Conservation (phyloP, 768 basidiomycete genomes). For the Suillus lakei region DNA sequence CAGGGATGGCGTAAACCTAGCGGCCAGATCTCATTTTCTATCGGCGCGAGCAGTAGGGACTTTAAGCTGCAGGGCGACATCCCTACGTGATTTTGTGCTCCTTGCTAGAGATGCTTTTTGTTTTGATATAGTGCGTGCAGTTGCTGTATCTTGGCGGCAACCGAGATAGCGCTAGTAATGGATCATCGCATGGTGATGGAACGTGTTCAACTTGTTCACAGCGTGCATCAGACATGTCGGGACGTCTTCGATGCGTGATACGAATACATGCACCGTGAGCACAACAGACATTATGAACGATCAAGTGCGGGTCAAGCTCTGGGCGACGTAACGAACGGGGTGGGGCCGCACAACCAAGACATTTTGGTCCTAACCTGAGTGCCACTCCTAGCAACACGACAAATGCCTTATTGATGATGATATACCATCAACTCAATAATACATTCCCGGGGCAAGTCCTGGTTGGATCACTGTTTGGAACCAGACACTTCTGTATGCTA, state of each 20-base stretch:
- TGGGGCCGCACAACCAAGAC: no score
- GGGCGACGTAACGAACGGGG: no score
- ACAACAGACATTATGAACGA: no score
- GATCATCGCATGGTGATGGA: no score
- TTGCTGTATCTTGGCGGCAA: slow-evolving; percentile 66
- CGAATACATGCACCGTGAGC: no score
- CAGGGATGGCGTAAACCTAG: slow-evolving; percentile 59
- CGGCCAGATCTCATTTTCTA: slow-evolving; percentile 9
- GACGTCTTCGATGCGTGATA: no score
- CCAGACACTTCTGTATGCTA: slow-evolving; percentile 16
- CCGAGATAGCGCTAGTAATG: neutral
- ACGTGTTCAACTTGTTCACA: no score
- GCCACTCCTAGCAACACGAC: slow-evolving; percentile 15
- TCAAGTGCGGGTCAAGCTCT: no score
- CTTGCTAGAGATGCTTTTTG: slow-evolving; percentile 9
- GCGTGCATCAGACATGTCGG: no score
- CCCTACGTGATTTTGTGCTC: neutral
- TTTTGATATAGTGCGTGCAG: slow-evolving; percentile 87
- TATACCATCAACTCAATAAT: slow-evolving; percentile 11
- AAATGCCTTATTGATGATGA: slow-evolving; percentile 15
- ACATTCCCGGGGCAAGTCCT: slow-evolving; percentile 4
- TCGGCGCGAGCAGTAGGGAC: slow-evolving; percentile 8
- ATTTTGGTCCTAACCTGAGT: slow-evolving; percentile 12
- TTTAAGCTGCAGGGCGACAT: slow-evolving; percentile 3
- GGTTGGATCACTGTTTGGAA: slow-evolving; percentile 8